phyloP scores from a whole-genome alignment of 2,329 filamentous ascomycete species.

The Alternaria arbusti region DNA sequence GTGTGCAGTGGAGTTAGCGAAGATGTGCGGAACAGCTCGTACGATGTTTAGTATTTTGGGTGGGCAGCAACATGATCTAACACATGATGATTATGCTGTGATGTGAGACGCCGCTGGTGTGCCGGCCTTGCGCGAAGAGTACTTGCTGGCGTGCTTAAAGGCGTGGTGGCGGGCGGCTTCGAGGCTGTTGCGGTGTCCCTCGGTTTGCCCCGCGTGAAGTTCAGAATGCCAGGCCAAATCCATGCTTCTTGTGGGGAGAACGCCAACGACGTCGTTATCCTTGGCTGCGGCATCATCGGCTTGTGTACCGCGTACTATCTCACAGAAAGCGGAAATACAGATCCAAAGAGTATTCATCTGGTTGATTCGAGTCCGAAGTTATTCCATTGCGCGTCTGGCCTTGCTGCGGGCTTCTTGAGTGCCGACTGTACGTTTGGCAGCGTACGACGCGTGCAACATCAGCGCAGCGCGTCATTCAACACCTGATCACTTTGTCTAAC shows the following conservation, averaged over 20 bases:
- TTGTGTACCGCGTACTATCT: slow-evolving; percentile 68
- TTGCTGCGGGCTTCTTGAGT: slow-evolving; percentile 76
- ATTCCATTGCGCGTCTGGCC: slow-evolving; percentile 76
- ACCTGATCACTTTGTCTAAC: neutral
- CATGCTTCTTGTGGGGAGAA: slow-evolving; percentile 5
- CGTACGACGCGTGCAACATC: neutral
- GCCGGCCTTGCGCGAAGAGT: neutral
- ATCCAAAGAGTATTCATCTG: slow-evolving; percentile 60
- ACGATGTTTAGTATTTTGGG: neutral
- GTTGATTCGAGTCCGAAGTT: slow-evolving; percentile 65
- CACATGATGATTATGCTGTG: neutral
- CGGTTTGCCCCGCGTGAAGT: slow-evolving; percentile 3
- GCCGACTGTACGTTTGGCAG: slow-evolving; percentile 62
- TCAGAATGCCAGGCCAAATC: slow-evolving; percentile 1
- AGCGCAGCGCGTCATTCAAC: neutral
- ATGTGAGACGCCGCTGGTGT: neutral
- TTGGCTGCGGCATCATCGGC: slow-evolving; percentile 55
- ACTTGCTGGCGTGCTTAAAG: neutral
- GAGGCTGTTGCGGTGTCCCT: neutral
- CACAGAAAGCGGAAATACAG: slow-evolving; percentile 50
- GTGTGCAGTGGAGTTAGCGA: neutral
- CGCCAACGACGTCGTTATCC: slow-evolving; percentile 38
- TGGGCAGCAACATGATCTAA: neutral
- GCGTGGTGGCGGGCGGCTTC: neutral
- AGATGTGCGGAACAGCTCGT: slow-evolving; percentile 3